A percentile compares a stretch with the other conserved stretches of the same genome.
phyloP scores from a whole-genome alignment of 345 rosid species.

The Dipteronia sinensis region DNA sequence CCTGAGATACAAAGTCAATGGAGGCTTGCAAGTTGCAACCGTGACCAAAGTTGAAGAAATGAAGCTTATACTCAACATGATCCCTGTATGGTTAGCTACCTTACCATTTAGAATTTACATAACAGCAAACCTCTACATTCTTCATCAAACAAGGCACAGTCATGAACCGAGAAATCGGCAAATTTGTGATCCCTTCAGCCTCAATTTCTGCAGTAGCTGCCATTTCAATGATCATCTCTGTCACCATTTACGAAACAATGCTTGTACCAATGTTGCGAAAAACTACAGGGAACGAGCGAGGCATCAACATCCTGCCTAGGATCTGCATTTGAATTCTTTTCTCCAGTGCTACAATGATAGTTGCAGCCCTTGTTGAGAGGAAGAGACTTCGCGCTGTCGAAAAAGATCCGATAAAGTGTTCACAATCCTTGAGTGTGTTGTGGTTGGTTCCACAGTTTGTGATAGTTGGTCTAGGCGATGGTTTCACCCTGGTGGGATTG shows the following conservation, averaged over 20 bases:
- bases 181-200: conserved; percentile 58
- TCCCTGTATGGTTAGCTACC: conserved; percentile 77
- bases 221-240: conserved; percentile 55
- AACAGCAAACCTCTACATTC: conserved; percentile 76
- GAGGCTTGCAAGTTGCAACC: conserved; percentile 72
- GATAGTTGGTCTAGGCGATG: conserved; percentile 72
- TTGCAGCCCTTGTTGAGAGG: conserved; percentile 74
- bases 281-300: conserved; percentile 61
- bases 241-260: conserved; percentile 52
- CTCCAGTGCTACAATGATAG: conserved; percentile 63
- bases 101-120: conserved; percentile 74
- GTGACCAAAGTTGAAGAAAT: conserved; percentile 81
- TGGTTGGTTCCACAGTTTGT: conserved; percentile 87
- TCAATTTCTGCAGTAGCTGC: conserved; percentile 56
- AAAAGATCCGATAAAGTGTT: conserved; percentile 41
- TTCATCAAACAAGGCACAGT: conserved; percentile 77
- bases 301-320: conserved; percentile 78
- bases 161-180: conserved; percentile 43
- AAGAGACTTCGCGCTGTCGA: conserved; percentile 40
- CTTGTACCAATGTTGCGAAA: conserved; percentile 49
- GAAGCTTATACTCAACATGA: conserved; percentile 77
- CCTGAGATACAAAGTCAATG: conserved; percentile 55
- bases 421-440: conserved; percentile 62
- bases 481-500: conserved; percentile 75
- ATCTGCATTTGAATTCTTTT: conserved; percentile 84